Conservation (phyloP, 2,329 filamentous ascomycete genomes). For the Fusarium veterinarium region DNA sequence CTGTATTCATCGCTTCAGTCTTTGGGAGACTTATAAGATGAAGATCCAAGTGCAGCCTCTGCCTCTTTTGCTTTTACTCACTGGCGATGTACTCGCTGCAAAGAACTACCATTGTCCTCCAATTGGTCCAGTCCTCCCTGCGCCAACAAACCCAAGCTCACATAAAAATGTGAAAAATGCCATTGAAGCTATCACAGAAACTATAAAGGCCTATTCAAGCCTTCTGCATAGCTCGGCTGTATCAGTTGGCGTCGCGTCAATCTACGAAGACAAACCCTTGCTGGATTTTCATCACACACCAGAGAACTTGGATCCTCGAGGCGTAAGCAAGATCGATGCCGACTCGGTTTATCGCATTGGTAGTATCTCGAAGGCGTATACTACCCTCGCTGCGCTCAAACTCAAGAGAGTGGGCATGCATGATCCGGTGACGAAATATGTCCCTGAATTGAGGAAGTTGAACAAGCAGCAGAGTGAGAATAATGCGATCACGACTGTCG, state of each 20-base stretch:
- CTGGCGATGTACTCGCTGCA: slow-evolving; percentile 4
- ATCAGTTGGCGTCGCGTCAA: slow-evolving; percentile 1
- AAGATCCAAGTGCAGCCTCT: background rate
- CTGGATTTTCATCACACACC: slow-evolving; percentile 10
- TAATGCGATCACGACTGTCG: background rate
- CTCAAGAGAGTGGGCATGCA: background rate
- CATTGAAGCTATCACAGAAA: background rate
- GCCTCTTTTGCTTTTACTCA: background rate
- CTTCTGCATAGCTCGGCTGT: slow-evolving; percentile 2
- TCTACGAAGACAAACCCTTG: background rate
- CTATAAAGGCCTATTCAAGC: background rate
- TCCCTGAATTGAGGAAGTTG: slow-evolving; percentile 2
- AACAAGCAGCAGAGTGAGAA: background rate
- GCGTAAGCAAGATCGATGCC: background rate
- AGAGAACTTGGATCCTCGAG: background rate
- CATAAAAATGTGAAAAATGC: background rate
- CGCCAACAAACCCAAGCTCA: background rate
- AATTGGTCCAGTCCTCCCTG: slow-evolving; percentile 9
- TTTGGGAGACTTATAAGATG: background rate
- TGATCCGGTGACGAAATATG: slow-evolving; percentile 18
- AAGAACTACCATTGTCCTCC: slow-evolving; percentile 22
- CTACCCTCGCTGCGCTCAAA: slow-evolving; percentile 1
- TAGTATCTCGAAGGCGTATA: slow-evolving; percentile 11
- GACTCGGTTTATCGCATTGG: slow-evolving; percentile 15
- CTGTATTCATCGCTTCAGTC: too few relatives aligned